Evolutionary conservation across 2,329 filamentous ascomycete genomes (phyloP).

Genomic region (Alternaria sp.): DNA sequence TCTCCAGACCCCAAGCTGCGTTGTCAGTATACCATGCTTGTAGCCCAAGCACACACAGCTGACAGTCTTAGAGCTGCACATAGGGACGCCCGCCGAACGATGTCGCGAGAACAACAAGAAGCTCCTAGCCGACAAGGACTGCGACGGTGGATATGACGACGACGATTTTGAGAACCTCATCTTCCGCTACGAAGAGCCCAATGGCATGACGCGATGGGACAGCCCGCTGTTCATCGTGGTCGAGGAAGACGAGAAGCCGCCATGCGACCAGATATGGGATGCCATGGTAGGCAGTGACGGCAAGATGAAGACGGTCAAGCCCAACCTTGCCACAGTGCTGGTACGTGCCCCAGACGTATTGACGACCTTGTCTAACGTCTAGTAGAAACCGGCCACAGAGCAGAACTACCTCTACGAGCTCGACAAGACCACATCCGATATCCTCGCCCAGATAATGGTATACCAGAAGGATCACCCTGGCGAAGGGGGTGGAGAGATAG

Average conservation of each 20-base stretch:
- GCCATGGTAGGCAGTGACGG: slow-evolving; percentile 69
- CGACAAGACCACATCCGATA: slow-evolving; percentile 79
- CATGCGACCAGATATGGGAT: slow-evolving; percentile 78
- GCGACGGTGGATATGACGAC: slow-evolving; percentile 60
- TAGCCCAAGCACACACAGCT: slow-evolving; percentile 26
- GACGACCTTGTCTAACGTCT: slow-evolving; percentile 7
- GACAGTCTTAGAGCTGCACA: slow-evolving; percentile 61
- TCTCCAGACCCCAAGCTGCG: slow-evolving; percentile 76
- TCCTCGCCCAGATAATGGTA: slow-evolving; percentile 74
- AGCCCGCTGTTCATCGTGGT: slow-evolving; percentile 82
- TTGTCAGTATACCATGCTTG: slow-evolving; percentile 60
- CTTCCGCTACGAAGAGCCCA: slow-evolving; percentile 86
- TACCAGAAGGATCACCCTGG: slow-evolving; percentile 71
- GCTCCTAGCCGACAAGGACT: slow-evolving; percentile 57
- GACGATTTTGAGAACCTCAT: slow-evolving; percentile 81
- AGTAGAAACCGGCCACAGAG: slow-evolving; percentile 66
- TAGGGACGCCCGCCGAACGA: slow-evolving; percentile 65
- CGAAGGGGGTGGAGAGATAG: slow-evolving; percentile 69
- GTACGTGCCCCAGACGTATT: slow-evolving; percentile 37
- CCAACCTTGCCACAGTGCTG: slow-evolving; percentile 79
- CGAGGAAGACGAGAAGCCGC: slow-evolving; percentile 76
- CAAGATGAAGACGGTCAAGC: slow-evolving; percentile 71
- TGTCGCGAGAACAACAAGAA: slow-evolving; percentile 68
- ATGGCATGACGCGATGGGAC: slow-evolving; percentile 86
- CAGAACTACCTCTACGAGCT: slow-evolving; percentile 82